Conservation (phyloP, 305 asterid species). For the Rubia tinctorum region DNA sequence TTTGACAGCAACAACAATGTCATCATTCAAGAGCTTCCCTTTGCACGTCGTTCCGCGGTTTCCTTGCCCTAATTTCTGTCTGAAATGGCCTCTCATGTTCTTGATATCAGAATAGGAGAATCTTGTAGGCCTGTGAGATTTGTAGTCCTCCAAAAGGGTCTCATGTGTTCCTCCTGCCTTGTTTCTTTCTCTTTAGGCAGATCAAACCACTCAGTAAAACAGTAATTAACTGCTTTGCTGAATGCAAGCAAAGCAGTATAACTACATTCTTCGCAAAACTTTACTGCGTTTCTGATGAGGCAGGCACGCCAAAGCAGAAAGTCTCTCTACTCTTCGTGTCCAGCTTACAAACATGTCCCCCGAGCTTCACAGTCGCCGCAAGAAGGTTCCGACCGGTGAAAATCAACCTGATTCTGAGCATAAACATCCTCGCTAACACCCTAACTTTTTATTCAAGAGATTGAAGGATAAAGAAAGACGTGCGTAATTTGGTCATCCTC, state of each 20-base stretch:
- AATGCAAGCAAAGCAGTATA: not conserved
- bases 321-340: not conserved
- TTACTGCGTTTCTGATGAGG: not conserved
- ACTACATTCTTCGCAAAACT: not conserved
- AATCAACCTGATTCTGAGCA: not conserved
- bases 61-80: not conserved
- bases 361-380: slow-evolving; percentile 2
- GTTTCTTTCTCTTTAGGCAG: not conserved
- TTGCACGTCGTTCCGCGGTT: not conserved
- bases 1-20: not conserved
- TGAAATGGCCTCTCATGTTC: slow-evolving; percentile 9
- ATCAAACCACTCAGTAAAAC: not conserved
- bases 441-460: too few relatives aligned
- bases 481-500: too few relatives aligned
- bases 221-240: not conserved
- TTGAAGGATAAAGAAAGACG: too few relatives aligned
- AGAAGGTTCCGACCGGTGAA: slow-evolving; percentile 10
- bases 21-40: slow-evolving; percentile 10
- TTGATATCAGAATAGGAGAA: slow-evolving; percentile 1
- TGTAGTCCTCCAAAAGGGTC: slow-evolving; percentile 5
- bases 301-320: not conserved
- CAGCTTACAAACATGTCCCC: slow-evolving; percentile 1
- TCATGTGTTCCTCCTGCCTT: not conserved
- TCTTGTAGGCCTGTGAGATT: not conserved
- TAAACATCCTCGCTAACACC: not conserved